phyloP scores from a whole-genome alignment of 352 stramenopile genomes.

The Phytophthora hibernalis region DNA sequence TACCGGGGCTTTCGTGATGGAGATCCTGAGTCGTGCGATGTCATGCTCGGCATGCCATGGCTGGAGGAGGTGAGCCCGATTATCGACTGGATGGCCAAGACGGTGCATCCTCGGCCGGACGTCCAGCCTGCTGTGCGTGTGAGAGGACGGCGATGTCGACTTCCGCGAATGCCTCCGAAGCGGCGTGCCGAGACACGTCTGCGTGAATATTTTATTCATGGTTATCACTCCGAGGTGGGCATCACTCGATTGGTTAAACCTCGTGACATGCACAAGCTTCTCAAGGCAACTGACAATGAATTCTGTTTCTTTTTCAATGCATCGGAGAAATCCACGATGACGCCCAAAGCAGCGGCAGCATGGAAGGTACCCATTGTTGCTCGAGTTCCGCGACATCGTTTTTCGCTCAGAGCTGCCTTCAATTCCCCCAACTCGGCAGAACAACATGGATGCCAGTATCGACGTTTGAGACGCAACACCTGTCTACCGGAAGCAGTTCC shows the following conservation, averaged over 20 bases:
- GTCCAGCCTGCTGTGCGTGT: neutral
- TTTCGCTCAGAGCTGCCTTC: too few relatives aligned
- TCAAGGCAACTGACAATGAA: neutral
- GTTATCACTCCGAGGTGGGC: too few relatives aligned
- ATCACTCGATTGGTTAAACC: neutral
- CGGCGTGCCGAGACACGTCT: neutral
- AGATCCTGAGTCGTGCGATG: constrained; percentile 10
- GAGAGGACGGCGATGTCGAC: neutral
- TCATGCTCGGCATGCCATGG: constrained; percentile 21
- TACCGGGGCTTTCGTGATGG: constrained; percentile 16
- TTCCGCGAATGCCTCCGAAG: neutral
- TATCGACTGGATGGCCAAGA: constrained; percentile 10
- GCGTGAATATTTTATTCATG: neutral
- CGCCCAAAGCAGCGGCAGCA: too few relatives aligned
- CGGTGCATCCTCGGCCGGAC: neutral
- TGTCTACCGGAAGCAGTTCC: constrained; percentile 14
- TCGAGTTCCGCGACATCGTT: too few relatives aligned
- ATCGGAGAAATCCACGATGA: neutral
- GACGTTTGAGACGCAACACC: constrained; percentile 2
- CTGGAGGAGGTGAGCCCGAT: constrained; percentile 13
- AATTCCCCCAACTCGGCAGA: too few relatives aligned
- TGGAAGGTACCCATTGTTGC: too few relatives aligned
- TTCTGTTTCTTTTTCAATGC: neutral
- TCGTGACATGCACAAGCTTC: neutral
- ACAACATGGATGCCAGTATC: too few relatives aligned